phyloP scores from a whole-genome alignment of 164 flowering plant species.

The Stephania cephalantha region DNA sequence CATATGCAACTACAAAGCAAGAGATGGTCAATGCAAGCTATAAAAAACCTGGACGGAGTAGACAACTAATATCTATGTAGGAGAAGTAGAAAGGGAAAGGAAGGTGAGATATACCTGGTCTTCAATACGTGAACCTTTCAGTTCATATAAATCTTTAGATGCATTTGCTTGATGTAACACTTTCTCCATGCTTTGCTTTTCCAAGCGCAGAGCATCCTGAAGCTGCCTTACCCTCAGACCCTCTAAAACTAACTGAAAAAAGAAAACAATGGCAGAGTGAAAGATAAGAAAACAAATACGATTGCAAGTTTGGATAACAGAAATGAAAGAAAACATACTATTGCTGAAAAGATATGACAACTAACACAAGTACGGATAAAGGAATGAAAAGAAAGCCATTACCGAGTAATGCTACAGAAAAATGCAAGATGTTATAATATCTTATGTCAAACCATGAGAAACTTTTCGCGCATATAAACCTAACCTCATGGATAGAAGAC shows the following conservation, averaged over 20 bases:
- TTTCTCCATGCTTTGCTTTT: conserved; percentile 47
- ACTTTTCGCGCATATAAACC: neutral
- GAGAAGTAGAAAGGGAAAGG: neutral
- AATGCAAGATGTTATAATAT: neutral
- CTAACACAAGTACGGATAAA: neutral
- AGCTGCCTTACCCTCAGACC: conserved; percentile 62
- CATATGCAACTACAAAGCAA: conserved; percentile 51
- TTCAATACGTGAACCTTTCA: conserved; percentile 56
- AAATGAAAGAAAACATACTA: neutral
- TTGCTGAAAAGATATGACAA: neutral
- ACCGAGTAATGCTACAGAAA: neutral
- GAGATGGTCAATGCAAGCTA: neutral
- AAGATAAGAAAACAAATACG: neutral
- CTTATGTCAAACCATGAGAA: neutral
- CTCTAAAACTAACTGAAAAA: conserved; percentile 80
- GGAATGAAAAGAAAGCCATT: neutral
- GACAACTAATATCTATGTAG: too few relatives aligned
- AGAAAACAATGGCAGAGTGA: neutral
- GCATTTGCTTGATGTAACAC: conserved; percentile 52
- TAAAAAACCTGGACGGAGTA: neutral
- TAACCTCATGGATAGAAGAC: neutral
- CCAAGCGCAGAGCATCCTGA: conserved; percentile 45
- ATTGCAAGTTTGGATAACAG: neutral
- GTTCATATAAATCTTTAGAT: conserved; percentile 40
- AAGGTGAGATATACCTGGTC: conserved; percentile 57